Evolutionary conservation across 306 rosid species (phyloP), one percentile per base, ranked within the genome.

Genomic region (Sechiopsis laciniata): DNA sequence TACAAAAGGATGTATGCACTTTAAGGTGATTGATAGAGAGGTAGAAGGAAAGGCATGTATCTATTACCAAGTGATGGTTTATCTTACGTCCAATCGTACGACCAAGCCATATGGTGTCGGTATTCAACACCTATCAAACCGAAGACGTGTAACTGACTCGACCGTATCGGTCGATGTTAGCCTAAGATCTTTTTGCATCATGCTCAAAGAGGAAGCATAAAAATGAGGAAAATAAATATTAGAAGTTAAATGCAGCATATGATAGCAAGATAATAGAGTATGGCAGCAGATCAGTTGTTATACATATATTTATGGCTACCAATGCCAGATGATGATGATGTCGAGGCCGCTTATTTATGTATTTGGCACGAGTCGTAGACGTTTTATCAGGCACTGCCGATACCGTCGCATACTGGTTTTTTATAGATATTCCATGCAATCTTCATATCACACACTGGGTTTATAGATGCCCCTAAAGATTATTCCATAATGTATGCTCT

Each of bases 1-100:
- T 90, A 74, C 82, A 90, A 86, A 88, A 85, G 92, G 86, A 88
- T 94, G 96, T 94, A 94, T 26, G 98, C 98, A 26, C 91, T 93
- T 78, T 90, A 42, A 42, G 48, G 77, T 32, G 37, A 32, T 32
- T 32, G 37, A 2, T 32, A 32, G 2, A 32, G 37, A 42, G 48
- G 2, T 8, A 42, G 8, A 42, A 40, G 2, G 46, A 40, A 50
- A 50, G 10, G 5, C n/a, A 50, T 14, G 2, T 13, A 14, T 50
- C 54, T 50, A 50, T 50, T 50, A 13, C 54, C 5, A 5, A 15
- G n/a, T 50, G 6, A 50, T 50, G 54, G 54, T 50, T 50, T 12
- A 50, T 50, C 54, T 12, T 12, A 13, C 6, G 54, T 50, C 48
- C 48, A 9, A 42, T 13, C 54, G 54, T 50, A 50, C 7, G 54